A percentile compares a stretch with the other conserved stretches of the same genome.
phyloP scores from a whole-genome alignment of 176 grass and related monocot species.

The Musa schizocarpa region DNA sequence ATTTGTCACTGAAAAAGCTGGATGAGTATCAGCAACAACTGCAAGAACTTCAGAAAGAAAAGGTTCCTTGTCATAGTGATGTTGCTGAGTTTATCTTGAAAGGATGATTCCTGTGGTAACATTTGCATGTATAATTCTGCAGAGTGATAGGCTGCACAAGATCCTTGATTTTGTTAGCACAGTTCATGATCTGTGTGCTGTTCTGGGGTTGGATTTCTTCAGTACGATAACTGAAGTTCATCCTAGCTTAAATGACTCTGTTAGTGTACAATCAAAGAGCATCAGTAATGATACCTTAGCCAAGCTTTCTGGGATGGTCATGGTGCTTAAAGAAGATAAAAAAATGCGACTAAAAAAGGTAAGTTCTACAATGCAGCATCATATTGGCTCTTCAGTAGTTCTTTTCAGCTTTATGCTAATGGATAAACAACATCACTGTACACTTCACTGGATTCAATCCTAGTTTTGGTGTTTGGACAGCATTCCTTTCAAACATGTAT shows the following conservation, averaged over 20 bases:
- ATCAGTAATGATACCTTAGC: slow-evolving; percentile 73
- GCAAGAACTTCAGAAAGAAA: slow-evolving; percentile 86
- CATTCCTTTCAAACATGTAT: too few relatives aligned
- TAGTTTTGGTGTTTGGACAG: too few relatives aligned
- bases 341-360: slow-evolving; percentile 66
- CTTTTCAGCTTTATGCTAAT: not conserved
- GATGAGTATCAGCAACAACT: slow-evolving; percentile 69
- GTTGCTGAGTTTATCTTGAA: not conserved
- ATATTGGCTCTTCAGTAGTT: not conserved
- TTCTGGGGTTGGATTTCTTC: slow-evolving; percentile 81
- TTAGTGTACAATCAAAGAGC: slow-evolving; percentile 68
- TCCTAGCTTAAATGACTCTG: slow-evolving; percentile 62
- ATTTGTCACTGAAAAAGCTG: slow-evolving; percentile 76
- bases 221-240: slow-evolving; percentile 67
- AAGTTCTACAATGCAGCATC: slow-evolving; percentile 15
- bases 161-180: slow-evolving; percentile 72
- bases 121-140: slow-evolving; percentile 15
- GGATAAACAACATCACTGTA: not conserved
- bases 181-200: slow-evolving; percentile 83
- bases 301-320: slow-evolving; percentile 68
- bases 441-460: not conserved
- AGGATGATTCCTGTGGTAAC: not conserved
- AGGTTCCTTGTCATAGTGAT: slow-evolving; percentile 37
- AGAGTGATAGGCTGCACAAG: slow-evolving; percentile 76
- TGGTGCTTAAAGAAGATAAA: slow-evolving; percentile 64